Percentiles rank a stretch among this genome's conserved stretches.
Conservation (phyloP, 345 rosid species). For the Draba incana region DNA sequence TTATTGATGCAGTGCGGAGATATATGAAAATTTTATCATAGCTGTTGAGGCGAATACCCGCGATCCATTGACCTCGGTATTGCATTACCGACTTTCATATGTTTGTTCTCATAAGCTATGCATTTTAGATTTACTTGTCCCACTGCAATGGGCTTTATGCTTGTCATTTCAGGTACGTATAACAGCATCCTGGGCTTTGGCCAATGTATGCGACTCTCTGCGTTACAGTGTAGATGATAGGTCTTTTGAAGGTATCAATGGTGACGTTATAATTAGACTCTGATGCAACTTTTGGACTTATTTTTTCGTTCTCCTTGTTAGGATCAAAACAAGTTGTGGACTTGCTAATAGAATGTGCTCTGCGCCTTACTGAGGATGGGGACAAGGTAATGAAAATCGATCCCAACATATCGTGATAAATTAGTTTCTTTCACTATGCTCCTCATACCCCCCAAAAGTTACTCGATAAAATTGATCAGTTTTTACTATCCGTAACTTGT, state of each 20-base stretch:
- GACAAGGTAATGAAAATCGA: slow-evolving; percentile 70
- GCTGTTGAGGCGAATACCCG: slow-evolving; percentile 74
- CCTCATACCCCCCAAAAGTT: not conserved
- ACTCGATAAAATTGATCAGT: slow-evolving; percentile 9
- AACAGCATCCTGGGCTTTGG: slow-evolving; percentile 95
- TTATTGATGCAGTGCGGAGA: slow-evolving; percentile 73
- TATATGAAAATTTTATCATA: slow-evolving; percentile 67
- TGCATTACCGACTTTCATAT: slow-evolving; percentile 14
- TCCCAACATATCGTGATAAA: slow-evolving; percentile 13
- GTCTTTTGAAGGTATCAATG: slow-evolving; percentile 42
- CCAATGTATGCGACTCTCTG: slow-evolving; percentile 84
- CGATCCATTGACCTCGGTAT: slow-evolving; percentile 75
- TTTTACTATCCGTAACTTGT: not conserved
- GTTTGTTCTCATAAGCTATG: slow-evolving; percentile 22
- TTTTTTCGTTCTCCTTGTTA: slow-evolving; percentile 32
- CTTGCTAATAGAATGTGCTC: slow-evolving; percentile 66
- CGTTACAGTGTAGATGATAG: slow-evolving; percentile 55
- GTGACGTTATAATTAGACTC: slow-evolving; percentile 2
- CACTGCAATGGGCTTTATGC: slow-evolving; percentile 28
- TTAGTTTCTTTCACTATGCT: slow-evolving; percentile 9
- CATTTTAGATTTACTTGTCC: slow-evolving; percentile 25
- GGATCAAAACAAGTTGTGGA: slow-evolving; percentile 47
- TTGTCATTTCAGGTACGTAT: slow-evolving; percentile 69
- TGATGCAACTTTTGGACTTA: slow-evolving; percentile 7
- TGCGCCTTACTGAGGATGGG: slow-evolving; percentile 78